Conservation (phyloP, 352 stramenopile genomes). For the Nothophytophthora sp. region DNA sequence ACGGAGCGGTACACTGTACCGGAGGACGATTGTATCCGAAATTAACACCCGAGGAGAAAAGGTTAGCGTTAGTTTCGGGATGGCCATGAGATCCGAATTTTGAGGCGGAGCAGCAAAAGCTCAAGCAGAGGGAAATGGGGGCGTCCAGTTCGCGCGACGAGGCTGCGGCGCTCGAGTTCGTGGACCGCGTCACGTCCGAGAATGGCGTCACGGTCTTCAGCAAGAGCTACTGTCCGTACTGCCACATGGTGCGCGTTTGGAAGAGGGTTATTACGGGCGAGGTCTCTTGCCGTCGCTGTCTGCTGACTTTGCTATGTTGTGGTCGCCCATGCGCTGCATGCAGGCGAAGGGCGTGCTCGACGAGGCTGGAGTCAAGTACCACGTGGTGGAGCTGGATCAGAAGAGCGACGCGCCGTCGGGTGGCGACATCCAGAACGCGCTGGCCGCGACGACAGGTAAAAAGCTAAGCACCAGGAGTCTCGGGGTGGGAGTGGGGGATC, state of each 20-base stretch:
- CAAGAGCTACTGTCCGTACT: constrained; percentile 96
- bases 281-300: background rate
- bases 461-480: background rate
- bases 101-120: no score
- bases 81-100: no score
- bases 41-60: no score
- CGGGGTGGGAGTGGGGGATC: background rate
- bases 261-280: background rate
- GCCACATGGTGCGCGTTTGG: constrained; percentile 54
- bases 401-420: constrained; percentile 64
- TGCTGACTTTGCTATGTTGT: no score
- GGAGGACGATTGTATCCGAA: no score
- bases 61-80: no score
- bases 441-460: constrained; percentile 85
- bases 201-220: constrained; percentile 85
- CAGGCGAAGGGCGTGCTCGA: constrained; percentile 89
- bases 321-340: background rate
- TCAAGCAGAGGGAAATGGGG: constrained; percentile 24
- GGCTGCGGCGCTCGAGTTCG: constrained; percentile 51
- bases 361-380: constrained; percentile 48
- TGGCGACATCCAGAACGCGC: constrained; percentile 84
- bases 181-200: constrained; percentile 47
- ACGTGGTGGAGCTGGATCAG: constrained; percentile 69
- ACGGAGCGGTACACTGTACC: no score
- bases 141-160: constrained; percentile 43